Evolutionary conservation across 441 rosid species (phyloP), one percentile per base, ranked within the genome.

Genomic region (Capsella rubella): DNA sequence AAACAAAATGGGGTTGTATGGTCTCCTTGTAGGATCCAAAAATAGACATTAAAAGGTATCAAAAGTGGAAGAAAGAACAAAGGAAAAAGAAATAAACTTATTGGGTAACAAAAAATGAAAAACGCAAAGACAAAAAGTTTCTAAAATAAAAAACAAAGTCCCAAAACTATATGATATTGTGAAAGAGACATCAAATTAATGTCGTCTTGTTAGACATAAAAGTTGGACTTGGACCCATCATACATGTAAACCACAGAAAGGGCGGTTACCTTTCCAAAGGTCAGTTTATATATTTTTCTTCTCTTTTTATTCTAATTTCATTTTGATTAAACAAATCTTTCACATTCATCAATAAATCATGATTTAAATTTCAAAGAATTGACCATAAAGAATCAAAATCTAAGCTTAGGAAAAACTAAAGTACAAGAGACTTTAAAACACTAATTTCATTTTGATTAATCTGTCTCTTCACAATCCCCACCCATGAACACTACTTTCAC

Each of bases 211-310:
- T 78, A 61, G 52, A 66, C 81, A 53, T 67, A 72, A 78, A 72
- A 74, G 84, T 81, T 86, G 71, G 83, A 83, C 83, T 82, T 78
- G 85, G 95, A 84, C 95, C 87, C 86, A 79, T 85, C 73, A 57
- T 67, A 67, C 2, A 21, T 1, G 25, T 21, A 21, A 57, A 58
- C 51, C 43, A 49, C 76, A 66, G 68, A 67, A 78, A 78, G 77
- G 77, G 66, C 75, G 74, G 76, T 73, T 78, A 51, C 82, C 77
- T 82, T 72, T 69, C 62, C 78, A 52, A 51, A 71, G 59, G 53
- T 51, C 78, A 54, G 79, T 80, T 73, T 21, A 21, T n/a, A n/a
- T n/a, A n/a, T n/a, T n/a, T n/a, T n/a, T n/a, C n/a, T n/a, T n/a
- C n/a, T n/a, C n/a, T 71, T 46, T 65, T 53, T 51, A 0, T 32